Base-by-base conservation (phyloP, 345 rosid genomes). In the Hevea brasiliensis region DNA sequence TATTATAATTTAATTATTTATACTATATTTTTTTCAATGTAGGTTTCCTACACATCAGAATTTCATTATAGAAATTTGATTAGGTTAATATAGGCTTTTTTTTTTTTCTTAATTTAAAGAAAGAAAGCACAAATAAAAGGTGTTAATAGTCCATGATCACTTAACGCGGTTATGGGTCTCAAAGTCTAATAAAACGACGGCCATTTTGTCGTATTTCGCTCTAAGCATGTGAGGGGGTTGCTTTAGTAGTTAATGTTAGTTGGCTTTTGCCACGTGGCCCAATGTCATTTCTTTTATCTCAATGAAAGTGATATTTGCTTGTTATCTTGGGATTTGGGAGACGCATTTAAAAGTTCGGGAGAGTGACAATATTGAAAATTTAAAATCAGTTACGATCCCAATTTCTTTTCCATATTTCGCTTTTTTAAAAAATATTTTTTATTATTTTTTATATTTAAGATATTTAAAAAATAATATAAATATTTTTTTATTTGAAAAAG, bases 171-270 rank as follows among this genome's bases (percentile, higher is more conserved):
- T 73, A 47, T 63, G 54, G 41, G 68, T 53, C 32, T n/a, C n/a
- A 13, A 72, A 47, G 51, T 61, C 62, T 47, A 65, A 68, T 56
- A 69, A 76, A 72, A 60, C 50, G 76, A 76, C 81, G 73, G 77
- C 68, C 79, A 48, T 29, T 67, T 68, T 72, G 79, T 75, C 83
- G 18, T 55, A 47, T 27, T 47, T 48, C 18, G 10, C 13, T 24
- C 40, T 6, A 11, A 42, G 83, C 81, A 71, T 81, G 82, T 78
- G 80, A 78, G 23, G 71, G 29, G 44, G 44, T 61, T 37, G 72
- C 74, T 74, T 70, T 71, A 79, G 73, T 62, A 44, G 74, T 69
- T 67, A 8, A 20, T 8, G 66, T 54, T 42, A 35, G 65, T 71
- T 67, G 62, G 72, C 68, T 24, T 23, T 18, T 29, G 51, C 74